These are phyloP conservation scores for Mycena epipterygia DNA, from an alignment of 768 basidiomycete species.

Conservation along the genomic window DNA sequence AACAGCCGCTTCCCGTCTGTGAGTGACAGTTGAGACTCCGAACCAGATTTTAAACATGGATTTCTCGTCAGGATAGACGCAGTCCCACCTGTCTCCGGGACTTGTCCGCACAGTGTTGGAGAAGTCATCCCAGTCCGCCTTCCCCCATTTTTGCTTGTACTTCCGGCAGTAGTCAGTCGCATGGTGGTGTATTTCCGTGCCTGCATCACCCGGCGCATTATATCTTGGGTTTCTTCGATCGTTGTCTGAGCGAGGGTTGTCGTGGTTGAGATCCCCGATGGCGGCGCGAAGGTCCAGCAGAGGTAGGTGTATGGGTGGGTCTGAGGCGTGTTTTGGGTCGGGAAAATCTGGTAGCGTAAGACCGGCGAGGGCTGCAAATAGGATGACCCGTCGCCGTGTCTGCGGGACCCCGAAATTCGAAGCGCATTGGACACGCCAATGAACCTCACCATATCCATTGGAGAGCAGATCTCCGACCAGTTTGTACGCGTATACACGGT, in stretches of 20 bases:
- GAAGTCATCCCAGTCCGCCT: neutral
- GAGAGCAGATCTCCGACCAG: too few species aligned
- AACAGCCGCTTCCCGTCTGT: neutral
- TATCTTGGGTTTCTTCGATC: neutral
- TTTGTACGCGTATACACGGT: too few species aligned
- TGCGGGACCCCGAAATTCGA: conserved; percentile 14
- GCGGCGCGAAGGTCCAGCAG: neutral
- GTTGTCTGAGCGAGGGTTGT: neutral
- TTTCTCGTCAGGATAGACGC: neutral
- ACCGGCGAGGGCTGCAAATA: neutral
- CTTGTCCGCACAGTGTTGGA: neutral
- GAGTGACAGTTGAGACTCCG: neutral
- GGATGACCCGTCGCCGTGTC: neutral
- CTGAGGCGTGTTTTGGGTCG: neutral
- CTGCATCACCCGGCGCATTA: neutral
- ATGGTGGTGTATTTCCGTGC: neutral
- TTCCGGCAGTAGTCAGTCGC: neutral
- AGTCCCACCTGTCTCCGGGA: neutral
- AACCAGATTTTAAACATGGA: neutral
- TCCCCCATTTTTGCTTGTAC: neutral
- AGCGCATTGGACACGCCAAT: neutral
- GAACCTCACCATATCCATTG: too few species aligned
- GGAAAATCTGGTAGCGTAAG: neutral
- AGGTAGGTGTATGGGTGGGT: neutral
- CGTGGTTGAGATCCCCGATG: neutral